Evolutionary conservation across 306 rosid genomes (phyloP).

Genomic region (Glycine soja): DNA sequence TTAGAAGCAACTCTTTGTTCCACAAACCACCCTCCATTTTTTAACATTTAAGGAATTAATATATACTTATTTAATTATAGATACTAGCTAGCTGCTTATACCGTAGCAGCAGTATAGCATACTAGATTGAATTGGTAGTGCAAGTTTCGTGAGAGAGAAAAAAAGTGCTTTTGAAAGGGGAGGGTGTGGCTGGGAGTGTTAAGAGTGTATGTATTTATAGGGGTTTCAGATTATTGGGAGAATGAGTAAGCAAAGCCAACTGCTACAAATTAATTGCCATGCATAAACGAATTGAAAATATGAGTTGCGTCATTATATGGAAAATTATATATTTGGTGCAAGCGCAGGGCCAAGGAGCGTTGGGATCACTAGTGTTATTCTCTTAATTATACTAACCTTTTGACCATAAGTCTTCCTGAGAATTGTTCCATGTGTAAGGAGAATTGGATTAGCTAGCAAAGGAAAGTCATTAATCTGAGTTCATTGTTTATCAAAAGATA

Average conservation of each 20-base stretch:
- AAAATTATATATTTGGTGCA: too few relatives aligned
- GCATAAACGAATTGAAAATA: not conserved
- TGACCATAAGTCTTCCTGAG: too few relatives aligned
- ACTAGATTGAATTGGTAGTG: not conserved
- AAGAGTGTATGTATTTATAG: slow-evolving; percentile 10
- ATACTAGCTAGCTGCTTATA: too few relatives aligned
- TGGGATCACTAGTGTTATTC: too few relatives aligned
- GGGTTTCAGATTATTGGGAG: not conserved
- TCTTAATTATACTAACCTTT: too few relatives aligned
- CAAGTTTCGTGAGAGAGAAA: not conserved
- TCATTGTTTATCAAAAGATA: too few relatives aligned
- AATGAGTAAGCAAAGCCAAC: slow-evolving; percentile 9
- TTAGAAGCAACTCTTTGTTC: not conserved
- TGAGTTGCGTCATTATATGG: not conserved
- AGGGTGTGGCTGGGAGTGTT: not conserved
- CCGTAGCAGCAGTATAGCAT: not conserved
- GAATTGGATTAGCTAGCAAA: too few relatives aligned
- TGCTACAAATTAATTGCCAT: not conserved
- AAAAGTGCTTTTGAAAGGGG: not conserved
- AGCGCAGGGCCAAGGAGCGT: too few relatives aligned
- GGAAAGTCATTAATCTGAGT: not conserved
- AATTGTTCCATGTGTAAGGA: too few relatives aligned
- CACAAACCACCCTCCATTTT: not conserved
- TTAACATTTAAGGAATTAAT: not conserved
- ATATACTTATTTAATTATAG: too few relatives aligned